Conservation (phyloP, 2,329 filamentous ascomycete genomes). For the Arthrinium phaeospermum region DNA sequence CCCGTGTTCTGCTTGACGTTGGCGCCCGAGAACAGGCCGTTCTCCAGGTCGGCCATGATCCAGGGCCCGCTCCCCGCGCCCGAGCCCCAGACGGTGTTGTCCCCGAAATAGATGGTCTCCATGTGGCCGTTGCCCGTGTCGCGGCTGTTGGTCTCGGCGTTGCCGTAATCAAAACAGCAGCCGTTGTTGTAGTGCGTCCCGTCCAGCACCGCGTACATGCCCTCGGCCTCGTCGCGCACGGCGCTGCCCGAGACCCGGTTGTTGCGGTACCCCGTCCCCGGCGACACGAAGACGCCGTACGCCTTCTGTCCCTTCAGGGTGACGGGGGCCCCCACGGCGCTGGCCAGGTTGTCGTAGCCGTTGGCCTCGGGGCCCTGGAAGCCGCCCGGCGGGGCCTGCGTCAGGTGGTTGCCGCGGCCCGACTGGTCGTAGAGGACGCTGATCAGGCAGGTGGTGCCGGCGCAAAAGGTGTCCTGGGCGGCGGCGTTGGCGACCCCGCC, state of each 20-base stretch:
- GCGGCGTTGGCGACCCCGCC: constrained; percentile 68
- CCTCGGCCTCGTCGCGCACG: constrained; percentile 59
- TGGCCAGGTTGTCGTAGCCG: constrained; percentile 65
- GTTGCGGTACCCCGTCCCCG: constrained; percentile 68
- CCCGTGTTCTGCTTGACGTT: constrained; percentile 52
- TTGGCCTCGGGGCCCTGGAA: constrained; percentile 60
- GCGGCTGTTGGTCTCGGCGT: constrained; percentile 56
- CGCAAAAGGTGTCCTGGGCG: constrained; percentile 66
- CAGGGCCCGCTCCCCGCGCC: constrained; percentile 67
- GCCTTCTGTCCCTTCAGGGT: constrained; percentile 65
- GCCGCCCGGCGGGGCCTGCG: constrained; percentile 63
- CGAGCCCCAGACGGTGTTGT: constrained; percentile 58
- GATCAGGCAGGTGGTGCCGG: constrained; percentile 66
- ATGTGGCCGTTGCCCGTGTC: constrained; percentile 69
- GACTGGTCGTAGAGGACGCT: constrained; percentile 71
- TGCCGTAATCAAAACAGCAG: constrained; percentile 65
- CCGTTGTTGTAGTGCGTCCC: constrained; percentile 63
- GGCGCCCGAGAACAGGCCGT: constrained; percentile 66
- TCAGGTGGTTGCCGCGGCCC: constrained; percentile 65
- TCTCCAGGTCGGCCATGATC: constrained; percentile 74
- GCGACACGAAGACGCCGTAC: constrained; percentile 67
- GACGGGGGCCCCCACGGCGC: constrained; percentile 65
- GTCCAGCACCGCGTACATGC: constrained; percentile 66
- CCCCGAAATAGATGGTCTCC: constrained; percentile 72
- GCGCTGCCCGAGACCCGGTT: constrained; percentile 58